Evolutionary conservation across 768 basidiomycete species (phyloP).

Genomic region (Amyloporia xantha): DNA sequence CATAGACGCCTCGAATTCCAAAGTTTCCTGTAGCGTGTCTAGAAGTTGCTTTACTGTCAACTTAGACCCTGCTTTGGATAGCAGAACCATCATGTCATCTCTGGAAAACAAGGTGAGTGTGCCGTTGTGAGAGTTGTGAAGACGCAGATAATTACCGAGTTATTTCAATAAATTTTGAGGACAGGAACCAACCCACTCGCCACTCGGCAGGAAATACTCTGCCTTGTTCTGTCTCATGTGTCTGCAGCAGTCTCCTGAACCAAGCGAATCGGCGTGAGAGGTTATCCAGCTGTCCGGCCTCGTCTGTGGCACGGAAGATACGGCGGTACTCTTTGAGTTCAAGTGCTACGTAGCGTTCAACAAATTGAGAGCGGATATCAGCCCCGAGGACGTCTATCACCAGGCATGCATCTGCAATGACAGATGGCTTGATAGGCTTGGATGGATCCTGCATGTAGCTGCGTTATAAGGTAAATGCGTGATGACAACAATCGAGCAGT

Average conservation of each 20-base stretch:
- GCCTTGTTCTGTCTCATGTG: slow-evolving; percentile 83
- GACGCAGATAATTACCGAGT: slow-evolving; percentile 52
- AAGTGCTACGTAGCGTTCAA: slow-evolving; percentile 84
- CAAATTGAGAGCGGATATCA: slow-evolving; percentile 73
- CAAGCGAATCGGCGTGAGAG: slow-evolving; percentile 89
- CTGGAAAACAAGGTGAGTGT: slow-evolving; percentile 32
- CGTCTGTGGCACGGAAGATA: slow-evolving; percentile 89
- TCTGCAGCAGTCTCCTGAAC: slow-evolving; percentile 81
- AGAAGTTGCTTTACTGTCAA: slow-evolving; percentile 75
- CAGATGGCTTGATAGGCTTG: slow-evolving; percentile 54
- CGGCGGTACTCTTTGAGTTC: slow-evolving; percentile 94
- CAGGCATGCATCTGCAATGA: slow-evolving; percentile 78
- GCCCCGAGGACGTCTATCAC: slow-evolving; percentile 84
- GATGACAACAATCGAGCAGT: too few species aligned
- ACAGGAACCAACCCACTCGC: slow-evolving; percentile 77
- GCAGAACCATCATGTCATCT: slow-evolving; percentile 74
- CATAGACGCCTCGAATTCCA: slow-evolving; percentile 84
- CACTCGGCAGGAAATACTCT: slow-evolving; percentile 80
- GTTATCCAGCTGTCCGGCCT: slow-evolving; percentile 96
- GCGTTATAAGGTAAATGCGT: background rate
- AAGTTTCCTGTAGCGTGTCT: slow-evolving; percentile 78
- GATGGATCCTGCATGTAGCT: slow-evolving; percentile 76
- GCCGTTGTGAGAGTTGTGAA: background rate
- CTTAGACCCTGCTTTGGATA: slow-evolving; percentile 70
- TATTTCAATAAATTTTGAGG: slow-evolving; percentile 84